Percentiles rank a stretch among this genome's conserved stretches.
Conservation (phyloP, 2,329 filamentous ascomycete species). For the Septoria petroselini region DNA sequence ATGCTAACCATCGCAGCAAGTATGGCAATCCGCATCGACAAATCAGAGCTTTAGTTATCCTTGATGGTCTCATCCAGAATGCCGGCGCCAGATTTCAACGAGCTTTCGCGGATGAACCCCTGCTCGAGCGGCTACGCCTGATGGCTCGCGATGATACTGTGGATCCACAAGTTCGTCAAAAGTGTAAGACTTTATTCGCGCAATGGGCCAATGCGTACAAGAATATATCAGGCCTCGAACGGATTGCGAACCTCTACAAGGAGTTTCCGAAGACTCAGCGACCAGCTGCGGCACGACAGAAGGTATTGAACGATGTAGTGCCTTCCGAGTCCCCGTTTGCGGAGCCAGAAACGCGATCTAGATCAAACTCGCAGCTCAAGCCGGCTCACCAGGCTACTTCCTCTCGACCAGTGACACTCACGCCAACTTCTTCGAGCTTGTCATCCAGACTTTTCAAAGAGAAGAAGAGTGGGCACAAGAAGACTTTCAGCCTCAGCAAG, state of each 20-base stretch:
- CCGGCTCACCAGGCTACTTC: slow-evolving; percentile 17
- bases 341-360: slow-evolving; percentile 18
- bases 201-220: slow-evolving; percentile 85
- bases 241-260: slow-evolving; percentile 74
- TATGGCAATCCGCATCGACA: slow-evolving; percentile 95
- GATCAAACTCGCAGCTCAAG: slow-evolving; percentile 19
- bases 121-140: slow-evolving; percentile 85
- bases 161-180: slow-evolving; percentile 79
- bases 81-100: slow-evolving; percentile 83
- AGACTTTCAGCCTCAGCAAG: slow-evolving; percentile 75
- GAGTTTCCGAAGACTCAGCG: slow-evolving; percentile 66
- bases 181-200: slow-evolving; percentile 81
- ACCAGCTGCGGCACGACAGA: slow-evolving; percentile 66
- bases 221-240: slow-evolving; percentile 72
- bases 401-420: slow-evolving; percentile 35
- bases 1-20: slow-evolving; percentile 56
- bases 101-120: slow-evolving; percentile 81
- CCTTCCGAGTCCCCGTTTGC: slow-evolving; percentile 36
- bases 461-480: slow-evolving; percentile 53
- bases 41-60: slow-evolving; percentile 78
- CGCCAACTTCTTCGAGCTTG: slow-evolving; percentile 32
- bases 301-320: slow-evolving; percentile 71
- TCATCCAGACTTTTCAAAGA: slow-evolving; percentile 35
- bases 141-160: slow-evolving; percentile 81
- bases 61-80: slow-evolving; percentile 94